Evolutionary conservation across 2,329 filamentous ascomycete genomes (phyloP).

Genomic region (Xylaria sp.): DNA sequence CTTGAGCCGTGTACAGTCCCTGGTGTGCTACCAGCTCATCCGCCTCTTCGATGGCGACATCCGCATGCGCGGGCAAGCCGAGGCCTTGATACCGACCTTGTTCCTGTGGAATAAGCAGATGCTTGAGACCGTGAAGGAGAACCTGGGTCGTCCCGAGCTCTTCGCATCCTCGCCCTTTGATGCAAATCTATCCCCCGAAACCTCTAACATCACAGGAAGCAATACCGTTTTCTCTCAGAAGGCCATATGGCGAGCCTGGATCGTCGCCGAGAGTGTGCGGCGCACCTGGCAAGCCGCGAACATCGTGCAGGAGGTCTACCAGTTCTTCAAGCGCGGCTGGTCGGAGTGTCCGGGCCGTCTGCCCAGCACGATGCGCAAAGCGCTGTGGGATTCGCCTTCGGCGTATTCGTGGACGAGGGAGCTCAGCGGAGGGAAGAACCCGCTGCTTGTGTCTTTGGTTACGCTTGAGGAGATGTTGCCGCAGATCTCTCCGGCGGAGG

Average conservation of each 20-base stretch:
- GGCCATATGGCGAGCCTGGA: conserved; percentile 46
- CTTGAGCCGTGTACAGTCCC: conserved; percentile 43
- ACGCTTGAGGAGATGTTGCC: conserved; percentile 33
- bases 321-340: conserved; percentile 45
- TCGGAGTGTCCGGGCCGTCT: conserved; percentile 46
- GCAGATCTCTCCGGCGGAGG: conserved; percentile 33
- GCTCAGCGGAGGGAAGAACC: conserved; percentile 30
- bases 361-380: conserved; percentile 44
- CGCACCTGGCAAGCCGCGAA: conserved; percentile 46
- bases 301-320: conserved; percentile 44
- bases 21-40: conserved; percentile 50
- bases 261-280: conserved; percentile 49
- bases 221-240: conserved; percentile 15
- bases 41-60: conserved; percentile 52
- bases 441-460: conserved; percentile 37
- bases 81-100: conserved; percentile 49
- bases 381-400: conserved; percentile 48
- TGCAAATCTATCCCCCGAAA: neutral
- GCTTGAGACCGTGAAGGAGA: conserved; percentile 37
- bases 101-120: conserved; percentile 42
- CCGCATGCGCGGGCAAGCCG: conserved; percentile 49
- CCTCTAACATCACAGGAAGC: neutral
- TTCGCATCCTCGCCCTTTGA: conserved; percentile 29
- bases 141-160: conserved; percentile 24
- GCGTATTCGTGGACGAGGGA: conserved; percentile 41